Evolutionary conservation across 2,329 filamentous ascomycete genomes (phyloP), one percentile per base, ranked within the genome.

Genomic region (Huntiella savannae): DNA sequence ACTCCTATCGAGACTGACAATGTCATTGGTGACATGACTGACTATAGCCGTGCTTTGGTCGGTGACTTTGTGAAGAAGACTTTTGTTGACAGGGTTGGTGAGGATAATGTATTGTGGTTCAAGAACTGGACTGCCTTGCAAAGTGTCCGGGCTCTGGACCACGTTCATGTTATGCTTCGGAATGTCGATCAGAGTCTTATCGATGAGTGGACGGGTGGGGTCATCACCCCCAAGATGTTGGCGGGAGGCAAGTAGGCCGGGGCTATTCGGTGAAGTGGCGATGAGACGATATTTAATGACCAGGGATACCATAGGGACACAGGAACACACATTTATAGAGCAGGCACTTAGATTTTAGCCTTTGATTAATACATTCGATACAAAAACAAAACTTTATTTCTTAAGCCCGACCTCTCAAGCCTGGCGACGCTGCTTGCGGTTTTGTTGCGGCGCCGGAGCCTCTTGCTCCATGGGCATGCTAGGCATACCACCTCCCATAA

Each of bases 71-170:
- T 94, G 32, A 62, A 73, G 53, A 68, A 64, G 51, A 79, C 70
- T 12, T 95, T 95, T 57, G 64, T 71, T 33, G 65, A 70, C n/a
- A 62, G 60, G 28, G 62, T 82, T 10, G 69, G 68, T 0, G 58
- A 60, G 0, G 63, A 60, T 3, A 69, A 68, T n/a, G 73, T 79
- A 39, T 59, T 86, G 50, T 96, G 86, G 85, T 95, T 95, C 64
- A 92, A 88, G 70, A 95, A 95, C 55, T 94, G 86, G 86, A 77
- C 76, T 50, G 76, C 77, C 19, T 63, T 95, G 58, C 92, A 95
- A 66, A 92, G 83, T 55, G 81, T 95, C 37, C 75, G 87, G 55
- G 73, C 82, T 2, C 67, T 95, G 40, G 87, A 94, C 64, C 88
- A 95, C 59, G 79, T 95, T 56, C 88, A 96, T 61, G 76, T 96